Evolutionary conservation across 768 basidiomycete genomes (phyloP), one percentile per base, ranked within the genome.

Genomic region (Ramaria sp.): DNA sequence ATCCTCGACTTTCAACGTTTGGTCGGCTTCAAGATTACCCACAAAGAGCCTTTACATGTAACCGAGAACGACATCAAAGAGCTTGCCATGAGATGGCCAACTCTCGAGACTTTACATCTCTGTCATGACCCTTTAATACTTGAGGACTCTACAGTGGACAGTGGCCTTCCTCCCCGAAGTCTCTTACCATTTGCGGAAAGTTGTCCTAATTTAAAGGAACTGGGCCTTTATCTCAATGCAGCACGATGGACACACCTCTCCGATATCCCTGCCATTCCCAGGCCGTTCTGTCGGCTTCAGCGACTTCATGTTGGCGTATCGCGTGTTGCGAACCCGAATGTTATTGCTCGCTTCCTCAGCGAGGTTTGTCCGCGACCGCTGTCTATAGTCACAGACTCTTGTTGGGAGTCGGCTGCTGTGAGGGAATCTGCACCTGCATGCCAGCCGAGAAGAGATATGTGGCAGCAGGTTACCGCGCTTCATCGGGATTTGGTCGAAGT

Each of bases 291-390:
- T 15, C 43, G 27, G 9, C 63, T 69, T 24, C 31, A 62, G 51
- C 60, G 63, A 13, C 67, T 85, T 11, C 73, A 73, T 15, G 67
- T 83, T 60, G 82, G 82, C 0, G 73, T 79, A 0, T 82, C 81
- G 17, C 66, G 67, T 51, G 73, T 80, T 27, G 48, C 63, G 1
- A 72, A 79, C 13, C 65, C 72, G 4, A 73, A 69, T 4, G 61
- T 73, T 0, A 74, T 78, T 31, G 74, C 82, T 17, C 70, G 78
- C 11, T 82, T 78, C 61, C 70, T 85, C 54, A 78, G 77, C 61
- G 74, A 73, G 19, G 61, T 85, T 3, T 74, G 76, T 38, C 78
- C 81, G 9, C 2, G 55, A 33, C 55, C 55, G 20, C 31, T 57
- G 17, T 15, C 39, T 19, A 57, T 57, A 15, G 49, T 57, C 34